Base-by-base conservation (phyloP, 331 rosid species). In the Telfairia occidentalis region DNA sequence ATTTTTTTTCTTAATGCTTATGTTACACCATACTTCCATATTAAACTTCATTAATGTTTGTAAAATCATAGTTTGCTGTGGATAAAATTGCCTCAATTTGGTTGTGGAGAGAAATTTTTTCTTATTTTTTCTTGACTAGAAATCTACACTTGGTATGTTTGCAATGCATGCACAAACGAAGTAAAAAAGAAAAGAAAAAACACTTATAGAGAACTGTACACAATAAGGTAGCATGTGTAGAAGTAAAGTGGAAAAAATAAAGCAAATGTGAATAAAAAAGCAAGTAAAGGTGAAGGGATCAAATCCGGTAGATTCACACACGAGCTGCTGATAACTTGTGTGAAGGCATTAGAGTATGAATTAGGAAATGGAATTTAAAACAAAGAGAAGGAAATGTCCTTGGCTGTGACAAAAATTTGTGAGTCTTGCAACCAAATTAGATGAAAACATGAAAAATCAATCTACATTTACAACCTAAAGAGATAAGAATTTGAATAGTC, bases 61-160 rank as follows among this genome's bases (percentile, higher is more conserved):
- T 24, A 69, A 42, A 21, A 65, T 65, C 73, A 65, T 60, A 38
- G 73, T 38, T 10, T 11, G 73, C 40, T 65, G 52, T 38, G 73
- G 73, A 38, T 65, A 65, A 61, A 65, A 15, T 38, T 38, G 73
- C 73, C 50, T 11, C 52, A 21, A 40, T 38, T 38, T 65, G 52
- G n/a, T 15, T 30, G 9, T 60, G 24, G 18, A 12, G 35, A 16
- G 40, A n/a, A n/a, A 59, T 59, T 60, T 15, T 5, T 29, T 60
- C 30, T 37, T 13, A 15, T 29, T 16, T 30, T 60, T 24, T 60
- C 43, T 60, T 59, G 23, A 29, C 16, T 30, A 59, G 5, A 59
- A 29, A 13, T 13, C 10, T 7, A 29, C 63, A 59, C 10, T 28
- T 59, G 21, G 4, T 59, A 59, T 59, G 40, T 3, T 7, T 55